Percentiles rank a stretch among this genome's conserved stretches.
Conservation (phyloP, 257 asterid genomes). For the Verbena officinalis region DNA sequence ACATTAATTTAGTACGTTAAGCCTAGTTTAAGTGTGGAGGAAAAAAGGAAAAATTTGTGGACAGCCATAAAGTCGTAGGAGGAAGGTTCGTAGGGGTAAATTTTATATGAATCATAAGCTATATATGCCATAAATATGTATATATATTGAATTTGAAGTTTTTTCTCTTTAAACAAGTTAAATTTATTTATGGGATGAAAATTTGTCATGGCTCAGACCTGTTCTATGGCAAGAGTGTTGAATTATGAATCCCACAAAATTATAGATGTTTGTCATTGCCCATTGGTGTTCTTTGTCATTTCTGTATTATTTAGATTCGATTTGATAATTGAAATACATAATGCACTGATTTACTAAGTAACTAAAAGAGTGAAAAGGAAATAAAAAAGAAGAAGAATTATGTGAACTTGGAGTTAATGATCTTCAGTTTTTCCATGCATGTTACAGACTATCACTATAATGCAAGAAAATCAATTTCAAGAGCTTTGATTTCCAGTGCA, state of each 20-base stretch:
- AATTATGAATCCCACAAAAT: no score
- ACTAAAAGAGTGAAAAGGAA: no score
- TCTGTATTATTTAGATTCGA: background rate
- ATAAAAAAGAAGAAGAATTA: background rate
- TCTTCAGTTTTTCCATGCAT: background rate
- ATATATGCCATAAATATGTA: no score
- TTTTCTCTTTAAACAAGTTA: no score
- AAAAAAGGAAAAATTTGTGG: no score
- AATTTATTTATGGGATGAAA: no score
- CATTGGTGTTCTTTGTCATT: no score
- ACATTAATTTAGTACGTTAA: background rate
- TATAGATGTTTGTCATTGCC: no score
- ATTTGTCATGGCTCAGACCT: no score
- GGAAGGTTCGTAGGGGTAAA: background rate
- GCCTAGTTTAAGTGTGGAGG: background rate
- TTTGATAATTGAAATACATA: background rate
- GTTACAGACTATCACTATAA: constrained; percentile 24
- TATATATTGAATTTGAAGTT: no score
- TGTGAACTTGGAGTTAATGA: background rate
- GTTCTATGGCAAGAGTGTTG: no score
- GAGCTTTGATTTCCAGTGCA: constrained; percentile 25
- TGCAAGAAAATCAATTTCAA: constrained; percentile 32
- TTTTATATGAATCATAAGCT: no score
- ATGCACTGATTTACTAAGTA: background rate
- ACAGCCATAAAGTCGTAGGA: background rate